Evolutionary conservation across 768 basidiomycete species (phyloP).

Genomic region (Amanita molliuscula): DNA sequence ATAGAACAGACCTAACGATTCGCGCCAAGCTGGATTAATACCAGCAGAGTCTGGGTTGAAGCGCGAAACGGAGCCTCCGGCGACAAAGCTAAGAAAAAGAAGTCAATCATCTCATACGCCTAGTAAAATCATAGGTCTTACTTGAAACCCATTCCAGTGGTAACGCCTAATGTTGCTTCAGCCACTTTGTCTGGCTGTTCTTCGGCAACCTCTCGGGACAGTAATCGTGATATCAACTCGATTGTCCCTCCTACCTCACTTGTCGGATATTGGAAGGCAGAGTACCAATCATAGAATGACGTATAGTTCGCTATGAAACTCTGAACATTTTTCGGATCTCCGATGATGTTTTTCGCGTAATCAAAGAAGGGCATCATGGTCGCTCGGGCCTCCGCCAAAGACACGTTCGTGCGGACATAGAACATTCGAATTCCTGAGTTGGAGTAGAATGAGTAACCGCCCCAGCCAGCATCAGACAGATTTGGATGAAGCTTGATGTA

Average conservation of each 20-base stretch:
- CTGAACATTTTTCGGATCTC: background rate
- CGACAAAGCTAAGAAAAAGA: background rate
- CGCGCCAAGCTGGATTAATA: background rate
- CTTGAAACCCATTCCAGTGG: slow-evolving; percentile 13
- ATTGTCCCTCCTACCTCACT: slow-evolving; percentile 14
- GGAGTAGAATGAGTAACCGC: slow-evolving; percentile 22
- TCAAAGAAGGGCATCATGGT: background rate
- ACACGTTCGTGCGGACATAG: background rate
- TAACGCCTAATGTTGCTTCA: slow-evolving; percentile 13
- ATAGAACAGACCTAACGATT: background rate
- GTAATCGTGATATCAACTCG: slow-evolving; percentile 23
- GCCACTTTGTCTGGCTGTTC: slow-evolving; percentile 16
- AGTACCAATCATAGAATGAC: slow-evolving; percentile 18
- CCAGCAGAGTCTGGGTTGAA: background rate
- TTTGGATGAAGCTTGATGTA: slow-evolving; percentile 22
- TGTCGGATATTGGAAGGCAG: background rate
- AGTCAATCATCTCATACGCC: background rate
- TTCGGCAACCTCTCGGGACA: slow-evolving; percentile 19
- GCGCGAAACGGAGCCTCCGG: slow-evolving; percentile 13
- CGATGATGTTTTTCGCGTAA: background rate
- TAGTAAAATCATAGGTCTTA: slow-evolving; percentile 5
- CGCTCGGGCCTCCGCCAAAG: background rate
- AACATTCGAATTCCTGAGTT: slow-evolving; percentile 2
- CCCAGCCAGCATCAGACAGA: slow-evolving; percentile 35
- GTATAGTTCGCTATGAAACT: slow-evolving; percentile 9